Percentiles rank a stretch among this genome's conserved stretches.
Evolutionary conservation across 2,329 filamentous ascomycete genomes (phyloP).

Genomic region (Pestalotiopsis sp.): DNA sequence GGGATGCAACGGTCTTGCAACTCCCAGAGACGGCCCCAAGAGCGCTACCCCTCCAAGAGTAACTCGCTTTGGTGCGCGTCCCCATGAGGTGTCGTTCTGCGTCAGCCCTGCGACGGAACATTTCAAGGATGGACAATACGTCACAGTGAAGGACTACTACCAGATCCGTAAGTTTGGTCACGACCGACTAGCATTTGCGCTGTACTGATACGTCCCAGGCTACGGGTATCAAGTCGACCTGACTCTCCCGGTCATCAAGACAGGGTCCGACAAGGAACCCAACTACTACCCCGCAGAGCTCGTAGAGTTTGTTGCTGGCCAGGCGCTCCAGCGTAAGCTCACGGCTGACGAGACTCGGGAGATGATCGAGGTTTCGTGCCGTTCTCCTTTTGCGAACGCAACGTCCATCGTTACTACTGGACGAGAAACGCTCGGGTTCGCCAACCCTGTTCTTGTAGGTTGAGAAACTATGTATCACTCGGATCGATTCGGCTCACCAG

Average conservation of each 20-base stretch:
- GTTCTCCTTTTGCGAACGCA: constrained; percentile 68
- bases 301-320: constrained; percentile 65
- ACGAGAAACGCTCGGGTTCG: constrained; percentile 60
- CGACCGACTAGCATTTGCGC: background rate
- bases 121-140: constrained; percentile 26
- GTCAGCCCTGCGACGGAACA: constrained; percentile 27
- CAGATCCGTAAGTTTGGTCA: constrained; percentile 14
- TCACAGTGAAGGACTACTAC: constrained; percentile 48
- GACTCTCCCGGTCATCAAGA: constrained; percentile 65
- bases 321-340: constrained; percentile 64
- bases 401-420: constrained; percentile 64
- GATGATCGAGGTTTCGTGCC: constrained; percentile 77
- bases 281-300: constrained; percentile 70
- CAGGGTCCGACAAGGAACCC: constrained; percentile 60
- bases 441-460: constrained; percentile 50
- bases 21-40: constrained; percentile 29
- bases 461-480: background rate
- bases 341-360: constrained; percentile 60
- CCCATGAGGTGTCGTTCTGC: constrained; percentile 35
- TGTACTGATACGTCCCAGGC: constrained; percentile 17
- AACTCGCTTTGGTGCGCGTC: constrained; percentile 26
- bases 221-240: constrained; percentile 32
- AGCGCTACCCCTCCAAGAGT: constrained; percentile 31
- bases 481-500: background rate
- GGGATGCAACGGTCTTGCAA: constrained; percentile 29